Evolutionary conservation across 2,329 filamentous ascomycete species (phyloP).

Genomic region (Diaporthe sp.): DNA sequence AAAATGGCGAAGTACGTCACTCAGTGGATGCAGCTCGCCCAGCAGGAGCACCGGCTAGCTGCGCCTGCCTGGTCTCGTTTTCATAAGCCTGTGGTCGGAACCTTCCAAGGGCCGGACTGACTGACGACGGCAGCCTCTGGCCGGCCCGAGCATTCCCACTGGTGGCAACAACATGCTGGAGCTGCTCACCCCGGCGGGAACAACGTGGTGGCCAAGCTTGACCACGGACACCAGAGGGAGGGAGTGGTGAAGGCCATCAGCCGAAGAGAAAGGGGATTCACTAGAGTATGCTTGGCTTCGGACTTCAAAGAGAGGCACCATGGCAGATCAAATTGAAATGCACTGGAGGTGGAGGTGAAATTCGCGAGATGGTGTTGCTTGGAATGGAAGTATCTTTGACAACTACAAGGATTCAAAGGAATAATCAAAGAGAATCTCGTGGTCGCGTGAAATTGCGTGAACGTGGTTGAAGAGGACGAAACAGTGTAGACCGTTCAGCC

Average conservation of each 20-base stretch:
- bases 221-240: neutral
- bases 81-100: neutral
- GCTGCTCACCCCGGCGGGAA: neutral
- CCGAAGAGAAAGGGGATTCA: neutral
- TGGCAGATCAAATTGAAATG: too few species aligned
- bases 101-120: too few species aligned
- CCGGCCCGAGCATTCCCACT: too few species aligned
- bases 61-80: neutral
- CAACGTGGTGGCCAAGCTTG: neutral
- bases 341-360: neutral
- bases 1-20: too few species aligned
- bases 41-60: too few species aligned
- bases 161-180: too few species aligned
- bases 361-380: neutral
- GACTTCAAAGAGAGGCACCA: neutral
- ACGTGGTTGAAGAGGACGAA: neutral
- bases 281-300: neutral
- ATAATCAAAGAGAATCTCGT: neutral
- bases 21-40: too few species aligned
- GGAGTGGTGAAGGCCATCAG: neutral
- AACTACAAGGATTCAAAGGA: neutral
- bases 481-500: neutral
- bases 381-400: neutral
- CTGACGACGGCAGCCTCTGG: neutral
- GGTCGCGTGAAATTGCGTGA: neutral